Conservation (phyloP, 225 moss, liverwort and hornwort genomes). For the Ulota crispa region DNA sequence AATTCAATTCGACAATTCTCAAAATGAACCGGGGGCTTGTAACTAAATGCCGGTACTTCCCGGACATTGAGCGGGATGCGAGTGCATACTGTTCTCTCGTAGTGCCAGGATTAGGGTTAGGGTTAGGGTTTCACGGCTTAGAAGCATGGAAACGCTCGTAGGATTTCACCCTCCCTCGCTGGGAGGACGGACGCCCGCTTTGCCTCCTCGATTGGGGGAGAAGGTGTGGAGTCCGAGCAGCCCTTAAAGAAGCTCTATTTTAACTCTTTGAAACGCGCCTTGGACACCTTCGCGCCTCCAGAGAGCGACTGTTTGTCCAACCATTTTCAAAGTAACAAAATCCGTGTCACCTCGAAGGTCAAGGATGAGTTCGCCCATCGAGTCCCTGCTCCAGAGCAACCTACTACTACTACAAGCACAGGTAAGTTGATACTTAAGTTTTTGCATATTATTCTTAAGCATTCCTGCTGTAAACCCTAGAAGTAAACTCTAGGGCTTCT, state of each 20-base stretch:
- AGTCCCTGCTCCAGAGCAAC: slow-evolving; percentile 52
- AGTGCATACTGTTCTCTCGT: too few species aligned
- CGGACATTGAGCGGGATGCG: too few species aligned
- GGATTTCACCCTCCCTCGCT: too few species aligned
- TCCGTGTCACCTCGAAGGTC: too few species aligned
- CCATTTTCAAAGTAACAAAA: slow-evolving; percentile 29
- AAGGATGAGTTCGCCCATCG: slow-evolving; percentile 68
- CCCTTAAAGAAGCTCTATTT: slow-evolving; percentile 85
- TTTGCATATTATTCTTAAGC: neutral
- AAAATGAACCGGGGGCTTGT: too few species aligned
- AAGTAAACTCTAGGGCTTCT: neutral
- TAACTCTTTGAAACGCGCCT: slow-evolving; percentile 83
- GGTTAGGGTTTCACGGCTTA: too few species aligned
- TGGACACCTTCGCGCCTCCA: slow-evolving; percentile 62
- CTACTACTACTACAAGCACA: slow-evolving; percentile 32
- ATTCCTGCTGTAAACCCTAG: neutral
- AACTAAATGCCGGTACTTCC: too few species aligned
- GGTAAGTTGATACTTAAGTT: slow-evolving; percentile 26
- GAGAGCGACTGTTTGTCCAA: slow-evolving; percentile 61
- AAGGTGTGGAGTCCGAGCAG: slow-evolving; percentile 83
- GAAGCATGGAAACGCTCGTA: too few species aligned
- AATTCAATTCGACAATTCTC: too few species aligned
- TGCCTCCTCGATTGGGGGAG: slow-evolving; percentile 44
- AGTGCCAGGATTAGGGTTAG: too few species aligned
- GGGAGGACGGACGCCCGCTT: too few species aligned